phyloP scores from a whole-genome alignment of 305 asterid species.

The Fraxinus paxiana region DNA sequence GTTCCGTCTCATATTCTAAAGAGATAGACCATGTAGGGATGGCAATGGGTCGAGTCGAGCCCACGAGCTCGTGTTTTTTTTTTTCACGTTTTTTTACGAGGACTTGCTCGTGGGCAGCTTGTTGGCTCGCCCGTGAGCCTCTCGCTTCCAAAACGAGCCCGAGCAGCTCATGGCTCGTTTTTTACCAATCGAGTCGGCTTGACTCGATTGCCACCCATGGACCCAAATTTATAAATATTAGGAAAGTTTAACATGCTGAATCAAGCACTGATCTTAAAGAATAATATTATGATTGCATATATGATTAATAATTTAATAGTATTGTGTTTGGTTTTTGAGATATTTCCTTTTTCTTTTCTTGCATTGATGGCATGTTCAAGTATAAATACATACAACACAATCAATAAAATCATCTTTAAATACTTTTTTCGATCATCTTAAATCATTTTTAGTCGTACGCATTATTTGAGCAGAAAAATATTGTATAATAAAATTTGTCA shows the following conservation, averaged over 20 bases:
- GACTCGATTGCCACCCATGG: no score
- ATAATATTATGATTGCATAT: neutral
- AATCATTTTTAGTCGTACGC: neutral
- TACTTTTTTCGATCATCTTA: neutral
- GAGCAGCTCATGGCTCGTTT: no score
- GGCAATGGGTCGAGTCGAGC: no score
- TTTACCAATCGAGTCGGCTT: no score
- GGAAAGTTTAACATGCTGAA: neutral
- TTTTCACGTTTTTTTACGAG: no score
- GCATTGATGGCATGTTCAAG: neutral
- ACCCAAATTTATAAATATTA: neutral
- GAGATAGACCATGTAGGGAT: neutral
- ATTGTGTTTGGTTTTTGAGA: neutral
- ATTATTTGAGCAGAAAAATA: neutral
- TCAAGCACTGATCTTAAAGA: neutral
- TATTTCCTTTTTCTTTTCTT: neutral
- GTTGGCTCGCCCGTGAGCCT: no score
- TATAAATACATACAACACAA: neutral
- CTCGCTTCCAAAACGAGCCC: no score
- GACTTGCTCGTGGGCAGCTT: no score
- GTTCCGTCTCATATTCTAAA: no score
- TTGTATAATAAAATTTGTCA: neutral
- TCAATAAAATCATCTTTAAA: neutral
- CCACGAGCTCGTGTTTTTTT: no score
- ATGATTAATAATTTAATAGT: neutral